These are phyloP conservation scores for Spatholobus suberectus DNA, from an alignment of 306 rosid species.

Conservation along the genomic window DNA sequence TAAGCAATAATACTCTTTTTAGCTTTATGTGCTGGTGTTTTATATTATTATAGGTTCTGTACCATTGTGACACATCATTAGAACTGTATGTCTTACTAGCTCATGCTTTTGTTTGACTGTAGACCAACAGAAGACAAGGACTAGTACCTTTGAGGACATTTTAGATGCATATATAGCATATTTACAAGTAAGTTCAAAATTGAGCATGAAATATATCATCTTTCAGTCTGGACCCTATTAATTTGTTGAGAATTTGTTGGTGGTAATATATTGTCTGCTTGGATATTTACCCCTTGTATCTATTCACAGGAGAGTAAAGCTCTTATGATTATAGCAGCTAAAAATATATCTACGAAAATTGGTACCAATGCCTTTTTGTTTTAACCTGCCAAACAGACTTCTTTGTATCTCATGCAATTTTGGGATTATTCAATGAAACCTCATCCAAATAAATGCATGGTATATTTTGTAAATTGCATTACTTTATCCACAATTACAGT, in stretches of 20 bases:
- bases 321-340: not conserved
- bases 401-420: not conserved
- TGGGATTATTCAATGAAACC: not conserved
- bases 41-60: not conserved
- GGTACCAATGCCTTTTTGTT: not conserved
- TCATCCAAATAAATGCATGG: not conserved
- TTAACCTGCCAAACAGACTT: not conserved
- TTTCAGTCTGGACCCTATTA: constrained; percentile 27
- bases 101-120: constrained; percentile 44
- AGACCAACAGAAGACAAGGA: constrained; percentile 62
- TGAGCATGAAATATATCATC: constrained; percentile 23
- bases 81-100: constrained; percentile 7
- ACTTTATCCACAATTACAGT: not conserved
- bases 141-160: constrained; percentile 75
- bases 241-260: not conserved
- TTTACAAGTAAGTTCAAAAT: constrained; percentile 82
- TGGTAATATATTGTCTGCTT: not conserved
- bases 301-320: not conserved
- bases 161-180: constrained; percentile 90
- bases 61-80: not conserved
- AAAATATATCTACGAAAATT: not conserved
- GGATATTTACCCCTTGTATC: not conserved
- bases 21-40: constrained; percentile 12
- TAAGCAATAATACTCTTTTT: constrained; percentile 24
- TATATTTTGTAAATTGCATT: not conserved